phyloP scores from a whole-genome alignment of 768 basidiomycete species.

The Russula sp. region DNA sequence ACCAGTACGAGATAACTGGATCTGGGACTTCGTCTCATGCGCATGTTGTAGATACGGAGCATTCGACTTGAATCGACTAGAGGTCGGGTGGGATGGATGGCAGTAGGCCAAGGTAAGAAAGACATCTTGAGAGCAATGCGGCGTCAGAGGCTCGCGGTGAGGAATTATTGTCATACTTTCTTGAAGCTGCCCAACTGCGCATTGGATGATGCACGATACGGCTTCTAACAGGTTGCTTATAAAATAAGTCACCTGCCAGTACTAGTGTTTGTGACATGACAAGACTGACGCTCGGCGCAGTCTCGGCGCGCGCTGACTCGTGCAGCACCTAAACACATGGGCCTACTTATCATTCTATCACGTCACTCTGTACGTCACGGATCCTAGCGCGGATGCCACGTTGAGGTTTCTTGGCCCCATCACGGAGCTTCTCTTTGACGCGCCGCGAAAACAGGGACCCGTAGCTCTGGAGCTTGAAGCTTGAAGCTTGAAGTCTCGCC shows the following conservation, averaged over 20 bases:
- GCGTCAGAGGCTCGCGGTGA: too few relatives aligned
- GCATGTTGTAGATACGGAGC: slow-evolving; percentile 86
- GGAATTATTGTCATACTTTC: neutral
- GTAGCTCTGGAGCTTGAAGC: slow-evolving; percentile 29
- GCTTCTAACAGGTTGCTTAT: slow-evolving; percentile 9
- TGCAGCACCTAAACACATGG: too few relatives aligned
- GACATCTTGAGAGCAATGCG: slow-evolving; percentile 22
- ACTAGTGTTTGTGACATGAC: too few relatives aligned
- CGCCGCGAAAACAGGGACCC: slow-evolving; percentile 44
- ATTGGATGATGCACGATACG: neutral
- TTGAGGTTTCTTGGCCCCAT: slow-evolving; percentile 10
- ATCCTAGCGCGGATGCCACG: slow-evolving; percentile 14
- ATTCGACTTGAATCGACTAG: slow-evolving; percentile 50
- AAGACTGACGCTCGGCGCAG: too few relatives aligned
- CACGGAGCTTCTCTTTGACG: slow-evolving; percentile 43
- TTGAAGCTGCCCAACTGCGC: neutral
- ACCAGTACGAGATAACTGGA: slow-evolving; percentile 92
- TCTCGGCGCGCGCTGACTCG: too few relatives aligned
- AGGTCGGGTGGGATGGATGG: slow-evolving; percentile 52
- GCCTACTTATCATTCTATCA: too few relatives aligned
- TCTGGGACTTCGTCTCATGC: slow-evolving; percentile 81
- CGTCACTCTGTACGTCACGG: too few relatives aligned
- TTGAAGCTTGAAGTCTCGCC: slow-evolving; percentile 22
- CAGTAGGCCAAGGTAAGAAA: slow-evolving; percentile 55
- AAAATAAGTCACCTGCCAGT: too few relatives aligned